These are phyloP conservation scores for Hypoxylon lienhwacheense DNA, from an alignment of 495 filamentous ascomycete genomes.

Conservation along the genomic window DNA sequence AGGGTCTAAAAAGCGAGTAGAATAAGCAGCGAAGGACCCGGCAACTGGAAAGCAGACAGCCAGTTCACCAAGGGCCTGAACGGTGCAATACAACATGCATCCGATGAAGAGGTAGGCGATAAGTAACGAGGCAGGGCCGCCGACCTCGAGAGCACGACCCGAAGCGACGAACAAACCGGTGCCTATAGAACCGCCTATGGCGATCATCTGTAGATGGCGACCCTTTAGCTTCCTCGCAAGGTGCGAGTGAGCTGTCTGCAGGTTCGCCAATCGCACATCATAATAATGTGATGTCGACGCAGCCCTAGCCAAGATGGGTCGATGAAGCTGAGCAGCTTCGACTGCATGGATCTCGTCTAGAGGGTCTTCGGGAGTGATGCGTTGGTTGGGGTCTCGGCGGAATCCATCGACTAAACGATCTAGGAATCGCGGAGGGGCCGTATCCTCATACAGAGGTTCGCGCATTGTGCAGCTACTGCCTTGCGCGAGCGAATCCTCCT, in stretches of 20 bases:
- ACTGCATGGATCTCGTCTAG: constrained; percentile 52
- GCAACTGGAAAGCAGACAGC: constrained; percentile 89
- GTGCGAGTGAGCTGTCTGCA: constrained; percentile 73
- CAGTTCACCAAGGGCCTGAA: constrained; percentile 90
- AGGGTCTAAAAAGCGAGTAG: constrained; percentile 88
- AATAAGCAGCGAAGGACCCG: constrained; percentile 90
- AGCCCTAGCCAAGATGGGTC: constrained; percentile 26
- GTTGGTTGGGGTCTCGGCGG: constrained; percentile 71
- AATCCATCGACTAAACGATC: constrained; percentile 74
- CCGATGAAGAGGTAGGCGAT: constrained; percentile 84
- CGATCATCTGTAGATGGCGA: constrained; percentile 94
- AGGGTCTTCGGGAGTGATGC: constrained; percentile 57
- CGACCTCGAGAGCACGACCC: constrained; percentile 71
- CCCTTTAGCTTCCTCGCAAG: constrained; percentile 77
- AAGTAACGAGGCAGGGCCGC: constrained; percentile 83
- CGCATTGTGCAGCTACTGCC: constrained; percentile 48
- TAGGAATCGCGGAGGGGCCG: constrained; percentile 36
- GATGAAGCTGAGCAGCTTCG: constrained; percentile 32
- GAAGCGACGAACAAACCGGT: constrained; percentile 92
- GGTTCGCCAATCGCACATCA: constrained; percentile 73
- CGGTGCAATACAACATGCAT: constrained; percentile 86
- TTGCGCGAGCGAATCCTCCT: constrained; percentile 44
- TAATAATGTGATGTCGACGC: constrained; percentile 53
- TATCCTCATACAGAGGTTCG: constrained; percentile 42
- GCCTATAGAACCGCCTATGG: constrained; percentile 91